Base-by-base conservation (phyloP, 495 filamentous ascomycete genomes). In the Daldinia concentrica region DNA sequence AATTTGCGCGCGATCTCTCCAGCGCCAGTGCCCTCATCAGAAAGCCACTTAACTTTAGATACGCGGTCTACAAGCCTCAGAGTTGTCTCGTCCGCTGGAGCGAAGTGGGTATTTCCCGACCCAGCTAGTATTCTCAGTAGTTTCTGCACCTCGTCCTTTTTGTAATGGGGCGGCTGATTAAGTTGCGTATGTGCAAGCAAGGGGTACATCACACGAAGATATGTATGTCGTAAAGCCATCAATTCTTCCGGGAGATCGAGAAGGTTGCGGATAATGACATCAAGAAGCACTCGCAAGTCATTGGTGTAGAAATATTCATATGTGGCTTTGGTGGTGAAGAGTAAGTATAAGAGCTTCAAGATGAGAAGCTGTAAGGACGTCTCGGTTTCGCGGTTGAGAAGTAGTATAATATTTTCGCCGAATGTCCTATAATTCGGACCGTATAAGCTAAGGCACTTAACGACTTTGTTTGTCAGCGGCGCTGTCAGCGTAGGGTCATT, bases 271-370 rank as follows among this genome's bases (percentile, higher is more conserved):
- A 99, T 93, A 59, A 98, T 92, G 74, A 99, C 95, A 74, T 99
- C 95, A 43, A 98, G 87, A 14, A 99, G 87, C 12, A 99, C 95
- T 45, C 92, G 92, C 7, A 99, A 85, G 75, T 99, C 95, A 78
- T 99, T 99, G 19, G 93, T 97, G 76, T 97, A 99, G 79, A 99
- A 99, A 79, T 98, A 99, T 78, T 99, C 95, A 79, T 94, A 91
- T 1, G 96, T 99, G 29, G 91, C 87, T 4, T 88, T 87, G 12
- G 93, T 98, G 9, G 93, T 97, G 80, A 98, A 98, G 9, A 98
- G 86, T 43, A 99, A 88, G 79, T 97, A 99, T 29, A 99, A 84
- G 17, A 98, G 88, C 76, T 99, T 99, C 50, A 99, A 86, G 58
- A 97, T 98, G 4, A 99, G 87, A 17, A 99, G 88, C 78, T 99